Evolutionary conservation across 176 grass and related monocot genomes (phyloP), one percentile per base, ranked within the genome.

Genomic region (Hordeum vulgare): DNA sequence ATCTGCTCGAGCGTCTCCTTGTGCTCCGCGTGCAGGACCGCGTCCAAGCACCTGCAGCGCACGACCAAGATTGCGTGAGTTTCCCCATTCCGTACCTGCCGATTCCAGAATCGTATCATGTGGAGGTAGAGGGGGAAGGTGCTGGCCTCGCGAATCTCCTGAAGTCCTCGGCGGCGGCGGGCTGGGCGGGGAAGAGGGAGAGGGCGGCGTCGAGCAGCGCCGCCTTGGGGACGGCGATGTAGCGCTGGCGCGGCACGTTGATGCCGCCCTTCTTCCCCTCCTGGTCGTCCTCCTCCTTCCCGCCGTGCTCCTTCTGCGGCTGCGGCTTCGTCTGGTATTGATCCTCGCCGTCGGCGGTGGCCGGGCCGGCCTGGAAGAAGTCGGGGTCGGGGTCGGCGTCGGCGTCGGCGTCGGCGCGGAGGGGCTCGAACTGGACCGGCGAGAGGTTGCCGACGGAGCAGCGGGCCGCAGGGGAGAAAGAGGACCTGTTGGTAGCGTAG

Each of bases 21-120:
- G 85, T 98, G 96, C 82, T 98, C 96, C 11, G 96, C 96, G 78
- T 98, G 92, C 25, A 98, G 82, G 66, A 98, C 90, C 7, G 89
- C 88, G 66, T 98, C 96, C 84, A 98, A 85, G 76, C 75, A 91
- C 78, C 95, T 94, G 35, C 45, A 37, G 4, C 42, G 35, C 10
- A 54, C 15, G 6, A 14, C 9, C 21, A 80, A 42, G 15, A 9
- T 0, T 21, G 1, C 8, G 20, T 49, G 1, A 56, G 0, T 34
- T 36, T 36, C 15, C 29, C 33, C 8, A 34, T 36, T 21, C 18
- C 11, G 1, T 8, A 2, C 20, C 14, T 11, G 60, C 23, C 25
- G 11, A 6, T 62, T 9, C 7, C n/a, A n/a, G n/a, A n/a, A n/a
- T n/a, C n/a, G n/a, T n/a, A 11, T 25, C 21, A 25, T 60, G 11